These are phyloP conservation scores for Lumnitzera racemosa DNA, from an alignment of 345 rosid genomes.

Conservation along the genomic window DNA sequence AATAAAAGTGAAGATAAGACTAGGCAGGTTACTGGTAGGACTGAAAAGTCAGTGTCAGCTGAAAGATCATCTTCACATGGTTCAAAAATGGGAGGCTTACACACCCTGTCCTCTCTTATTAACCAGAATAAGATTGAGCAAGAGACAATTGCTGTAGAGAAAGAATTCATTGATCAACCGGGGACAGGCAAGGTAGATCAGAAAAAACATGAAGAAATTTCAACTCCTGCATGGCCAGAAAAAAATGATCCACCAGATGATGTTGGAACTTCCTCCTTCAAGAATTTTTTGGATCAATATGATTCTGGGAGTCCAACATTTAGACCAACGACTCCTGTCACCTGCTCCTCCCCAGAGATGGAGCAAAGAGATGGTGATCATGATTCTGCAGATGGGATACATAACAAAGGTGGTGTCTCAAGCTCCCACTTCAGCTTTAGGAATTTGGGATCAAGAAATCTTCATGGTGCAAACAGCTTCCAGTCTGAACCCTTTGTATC, in stretches of 20 bases:
- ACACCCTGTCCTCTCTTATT: conserved; percentile 20
- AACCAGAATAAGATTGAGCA: conserved; percentile 14
- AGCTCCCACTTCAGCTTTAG: conserved; percentile 17
- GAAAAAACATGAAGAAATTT: conserved; percentile 10
- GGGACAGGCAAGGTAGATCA: conserved; percentile 22
- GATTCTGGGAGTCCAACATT: conserved; percentile 61
- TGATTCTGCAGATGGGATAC: conserved; percentile 21
- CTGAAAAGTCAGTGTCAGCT: conserved; percentile 15
- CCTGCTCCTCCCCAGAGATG: conserved; percentile 27
- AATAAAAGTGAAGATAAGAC: conserved; percentile 23
- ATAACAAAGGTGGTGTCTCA: conserved; percentile 19
- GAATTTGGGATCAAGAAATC: conserved; percentile 31
- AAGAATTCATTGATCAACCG: conserved; percentile 24
- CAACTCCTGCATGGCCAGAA: conserved; percentile 14
- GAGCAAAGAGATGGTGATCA: conserved; percentile 31
- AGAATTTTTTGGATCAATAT: conserved; percentile 25
- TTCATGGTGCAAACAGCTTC: conserved; percentile 27
- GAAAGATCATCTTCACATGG: conserved; percentile 43
- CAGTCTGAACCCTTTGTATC: conserved; percentile 45
- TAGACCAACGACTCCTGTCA: conserved; percentile 33
- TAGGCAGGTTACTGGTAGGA: conserved; percentile 27
- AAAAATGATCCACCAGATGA: conserved; percentile 29
- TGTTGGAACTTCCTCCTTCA: conserved; percentile 16
- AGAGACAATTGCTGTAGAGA: conserved; percentile 22
- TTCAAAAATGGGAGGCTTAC: conserved; percentile 24